A percentile compares a stretch with the other conserved stretches of the same genome.
Conservation (phyloP, 345 rosid species). For the Populus pruinosa region DNA sequence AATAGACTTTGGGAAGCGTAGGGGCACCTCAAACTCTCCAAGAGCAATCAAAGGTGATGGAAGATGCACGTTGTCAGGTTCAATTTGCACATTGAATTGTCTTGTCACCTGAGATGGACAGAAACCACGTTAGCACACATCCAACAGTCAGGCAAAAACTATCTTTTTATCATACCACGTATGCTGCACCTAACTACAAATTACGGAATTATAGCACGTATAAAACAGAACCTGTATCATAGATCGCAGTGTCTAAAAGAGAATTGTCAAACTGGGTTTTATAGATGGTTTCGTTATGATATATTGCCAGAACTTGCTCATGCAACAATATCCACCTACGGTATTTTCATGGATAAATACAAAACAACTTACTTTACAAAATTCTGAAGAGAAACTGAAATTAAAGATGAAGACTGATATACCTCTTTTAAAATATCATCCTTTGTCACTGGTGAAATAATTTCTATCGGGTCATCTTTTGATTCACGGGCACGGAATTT, state of each 20-base stretch:
- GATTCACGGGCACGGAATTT: constrained; percentile 64
- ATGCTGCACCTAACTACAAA: too few relatives aligned
- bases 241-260: neutral
- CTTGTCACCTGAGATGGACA: constrained; percentile 60
- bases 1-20: constrained; percentile 74
- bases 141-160: neutral
- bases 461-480: constrained; percentile 71
- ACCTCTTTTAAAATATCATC: constrained; percentile 82
- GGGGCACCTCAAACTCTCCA: constrained; percentile 72
- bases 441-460: constrained; percentile 60
- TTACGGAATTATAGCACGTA: too few relatives aligned
- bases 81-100: constrained; percentile 68
- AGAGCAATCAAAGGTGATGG: constrained; percentile 59
- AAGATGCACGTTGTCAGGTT: constrained; percentile 66
- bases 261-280: neutral
- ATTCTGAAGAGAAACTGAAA: neutral
- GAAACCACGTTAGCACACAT: neutral
- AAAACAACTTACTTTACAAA: neutral
- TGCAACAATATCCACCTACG: neutral
- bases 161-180: too few relatives aligned
- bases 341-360: neutral
- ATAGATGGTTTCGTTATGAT: neutral
- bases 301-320: neutral
- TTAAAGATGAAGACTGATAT: neutral
- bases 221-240: too few relatives aligned